Conservation (phyloP, 257 asterid genomes). For the Rhazya stricta region DNA sequence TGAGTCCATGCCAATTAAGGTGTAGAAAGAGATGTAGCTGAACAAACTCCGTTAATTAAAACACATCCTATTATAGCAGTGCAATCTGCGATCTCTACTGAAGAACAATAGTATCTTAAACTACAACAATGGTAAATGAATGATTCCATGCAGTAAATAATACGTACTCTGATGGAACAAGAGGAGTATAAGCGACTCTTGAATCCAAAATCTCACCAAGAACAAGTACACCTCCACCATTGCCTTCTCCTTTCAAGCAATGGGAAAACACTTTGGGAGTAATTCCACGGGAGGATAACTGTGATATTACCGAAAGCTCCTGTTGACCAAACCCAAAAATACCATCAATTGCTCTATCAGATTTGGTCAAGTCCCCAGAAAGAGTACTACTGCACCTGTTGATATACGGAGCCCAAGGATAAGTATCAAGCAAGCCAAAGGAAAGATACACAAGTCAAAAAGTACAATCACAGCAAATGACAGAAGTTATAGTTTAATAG, state of each 20-base stretch:
- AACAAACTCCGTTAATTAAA: neutral
- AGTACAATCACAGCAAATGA: slow-evolving; percentile 4
- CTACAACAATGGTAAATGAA: slow-evolving; percentile 17
- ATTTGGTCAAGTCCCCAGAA: slow-evolving; percentile 71
- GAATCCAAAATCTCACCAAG: slow-evolving; percentile 95
- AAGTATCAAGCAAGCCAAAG: slow-evolving; percentile 5
- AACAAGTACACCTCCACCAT: slow-evolving; percentile 86
- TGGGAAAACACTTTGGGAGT: slow-evolving; percentile 84
- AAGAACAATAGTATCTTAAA: neutral
- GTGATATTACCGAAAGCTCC: slow-evolving; percentile 74
- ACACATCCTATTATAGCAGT: too few relatives aligned
- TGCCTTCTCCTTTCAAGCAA: slow-evolving; percentile 84
- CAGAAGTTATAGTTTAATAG: neutral
- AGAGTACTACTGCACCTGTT: slow-evolving; percentile 83
- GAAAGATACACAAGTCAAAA: neutral
- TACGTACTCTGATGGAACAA: slow-evolving; percentile 92
- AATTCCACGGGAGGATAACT: slow-evolving; percentile 68
- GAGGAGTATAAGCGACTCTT: slow-evolving; percentile 85
- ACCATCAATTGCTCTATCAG: slow-evolving; percentile 90
- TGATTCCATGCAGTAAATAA: slow-evolving; percentile 20
- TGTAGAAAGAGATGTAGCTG: neutral
- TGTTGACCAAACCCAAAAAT: slow-evolving; percentile 84
- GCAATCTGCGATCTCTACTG: neutral
- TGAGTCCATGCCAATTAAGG: neutral
- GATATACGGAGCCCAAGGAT: slow-evolving; percentile 18